Evolutionary conservation across 2,329 filamentous ascomycete genomes (phyloP), one percentile per base, ranked within the genome.

Genomic region (Fusarium annulatum): DNA sequence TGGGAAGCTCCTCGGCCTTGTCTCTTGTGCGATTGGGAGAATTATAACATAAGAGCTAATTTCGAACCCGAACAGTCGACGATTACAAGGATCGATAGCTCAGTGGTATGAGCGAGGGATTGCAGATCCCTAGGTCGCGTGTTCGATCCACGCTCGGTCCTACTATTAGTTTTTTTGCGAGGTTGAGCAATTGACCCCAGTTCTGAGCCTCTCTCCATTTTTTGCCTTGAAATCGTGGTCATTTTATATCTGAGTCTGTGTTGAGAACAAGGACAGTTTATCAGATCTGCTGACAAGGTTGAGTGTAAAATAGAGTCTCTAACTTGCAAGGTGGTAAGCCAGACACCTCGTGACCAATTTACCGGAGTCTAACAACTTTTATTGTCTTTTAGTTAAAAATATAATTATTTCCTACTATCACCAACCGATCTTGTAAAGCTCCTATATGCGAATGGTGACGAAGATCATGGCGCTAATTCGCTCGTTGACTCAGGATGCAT

Each of bases 71-170:
- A 43, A 43, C 1, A 16, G 3, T n/a, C 38, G 38, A 10, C 3
- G 9, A 61, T 16, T 21, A 43, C 7, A 57, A 38, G 71, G 71
- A 74, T 74, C 72, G 72, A 74, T 74, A 74, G 72, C 72, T 74
- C 72, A 74, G 72, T 74, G 72, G 72, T 74, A 74, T 38, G 72
- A 74, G 72, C 72, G 72, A 74, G 72, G 72, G 72, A 74, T 74
- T 74, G 72, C 72, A 74, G 72, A 74, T 74, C 72, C 72, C 71
- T 74, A 74, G 71, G 71, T 74, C 71, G 71, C 71, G 71, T 74
- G 71, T 74, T 74, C 71, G 71, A 74, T 74, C 71, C 71, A 74
- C 71, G 71, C 71, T 74, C 71, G 71, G 71, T 73, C 71, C 71
- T 73, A 5, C 1, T 0, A 1, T 4, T 12, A 0, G 0, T 3